A percentile compares a stretch with the other conserved stretches of the same genome.
These are phyloP conservation scores for Rosa multiflora DNA, from an alignment of 306 rosid species.

Conservation along the genomic window DNA sequence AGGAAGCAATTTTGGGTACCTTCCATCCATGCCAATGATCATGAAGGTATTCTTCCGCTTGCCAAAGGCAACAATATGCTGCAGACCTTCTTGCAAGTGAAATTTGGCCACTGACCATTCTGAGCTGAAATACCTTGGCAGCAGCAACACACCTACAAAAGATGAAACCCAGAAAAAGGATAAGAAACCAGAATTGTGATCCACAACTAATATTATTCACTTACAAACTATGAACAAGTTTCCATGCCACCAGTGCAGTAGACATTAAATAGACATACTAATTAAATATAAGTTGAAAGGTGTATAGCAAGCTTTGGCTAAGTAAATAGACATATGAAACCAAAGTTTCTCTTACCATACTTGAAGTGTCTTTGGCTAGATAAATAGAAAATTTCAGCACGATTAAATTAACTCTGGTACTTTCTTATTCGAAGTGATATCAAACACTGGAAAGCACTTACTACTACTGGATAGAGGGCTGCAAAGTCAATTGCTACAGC, in stretches of 20 bases:
- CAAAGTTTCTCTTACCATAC: too few relatives aligned
- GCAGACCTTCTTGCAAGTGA: conserved; percentile 30
- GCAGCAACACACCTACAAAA: conserved; percentile 45
- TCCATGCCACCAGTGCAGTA: background rate
- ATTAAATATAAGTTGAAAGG: background rate
- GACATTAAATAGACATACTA: background rate
- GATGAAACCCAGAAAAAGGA: background rate
- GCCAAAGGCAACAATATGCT: conserved; percentile 59
- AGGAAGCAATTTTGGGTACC: conserved; percentile 34
- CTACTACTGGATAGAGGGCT: conserved; percentile 84
- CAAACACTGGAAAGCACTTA: conserved; percentile 39
- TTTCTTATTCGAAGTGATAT: background rate
- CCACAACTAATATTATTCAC: background rate
- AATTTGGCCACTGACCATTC: conserved; percentile 9
- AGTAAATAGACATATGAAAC: too few relatives aligned
- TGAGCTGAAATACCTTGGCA: conserved; percentile 16
- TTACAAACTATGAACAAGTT: background rate
- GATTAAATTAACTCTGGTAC: too few relatives aligned
- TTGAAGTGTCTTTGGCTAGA: too few relatives aligned
- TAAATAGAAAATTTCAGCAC: too few relatives aligned
- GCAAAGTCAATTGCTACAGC: conserved; percentile 95
- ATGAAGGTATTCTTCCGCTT: conserved; percentile 67
- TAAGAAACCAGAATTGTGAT: background rate
- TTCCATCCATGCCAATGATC: conserved; percentile 86
- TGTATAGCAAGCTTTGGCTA: too few relatives aligned